Base-by-base conservation (phyloP, 352 stramenopile genomes). In the Phytophthora ohioensis region DNA sequence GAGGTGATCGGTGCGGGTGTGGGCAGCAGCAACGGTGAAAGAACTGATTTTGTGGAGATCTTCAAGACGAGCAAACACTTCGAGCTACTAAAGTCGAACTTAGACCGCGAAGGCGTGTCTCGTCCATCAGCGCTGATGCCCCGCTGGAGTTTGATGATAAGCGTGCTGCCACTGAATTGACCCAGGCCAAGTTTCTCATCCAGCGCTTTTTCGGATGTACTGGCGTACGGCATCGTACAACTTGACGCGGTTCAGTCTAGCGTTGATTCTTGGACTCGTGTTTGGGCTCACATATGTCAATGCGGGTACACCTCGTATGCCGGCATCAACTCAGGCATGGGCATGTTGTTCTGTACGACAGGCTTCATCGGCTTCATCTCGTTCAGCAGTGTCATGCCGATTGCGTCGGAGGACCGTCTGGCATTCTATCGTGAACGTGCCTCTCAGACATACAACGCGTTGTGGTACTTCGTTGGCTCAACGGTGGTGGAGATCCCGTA, bases 351-450 rank as follows among this genome's bases (percentile, higher is more conserved):
- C 68, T 72, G 82, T 3, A 75, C 83, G 0, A 85, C 85, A 0
- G 46, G 85, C 31, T 97, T 97, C 49, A 69, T 91, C 31, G 80
- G 80, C 2, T 75, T 95, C 21, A 80, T 91, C 9, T 78, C 80
- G 13, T 88, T 96, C 54, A 81, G 87, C 31, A 89, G 75, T 2
- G 74, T 90, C 0, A 57, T 96, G 5, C 78, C 88, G 5, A 66
- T 93, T 5, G 81, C 93, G 60, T 77, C 88, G 57, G 71, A 86
- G 39, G 83, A 97, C 41, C 80, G 93, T n/a, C 80, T 85, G 27
- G 84, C 86, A 31, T 98, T 92, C 51, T 98, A 98, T 75, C 76
- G 89, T 13, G 91, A 98, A 64, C 87, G 92, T 27, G 82, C 85
- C 8, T 74, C 84, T 2, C 64, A 88, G 38, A 95, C 93, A 2